These are phyloP conservation scores for Cystofilobasidium macerans DNA, from an alignment of 768 basidiomycete species.

Conservation along the genomic window DNA sequence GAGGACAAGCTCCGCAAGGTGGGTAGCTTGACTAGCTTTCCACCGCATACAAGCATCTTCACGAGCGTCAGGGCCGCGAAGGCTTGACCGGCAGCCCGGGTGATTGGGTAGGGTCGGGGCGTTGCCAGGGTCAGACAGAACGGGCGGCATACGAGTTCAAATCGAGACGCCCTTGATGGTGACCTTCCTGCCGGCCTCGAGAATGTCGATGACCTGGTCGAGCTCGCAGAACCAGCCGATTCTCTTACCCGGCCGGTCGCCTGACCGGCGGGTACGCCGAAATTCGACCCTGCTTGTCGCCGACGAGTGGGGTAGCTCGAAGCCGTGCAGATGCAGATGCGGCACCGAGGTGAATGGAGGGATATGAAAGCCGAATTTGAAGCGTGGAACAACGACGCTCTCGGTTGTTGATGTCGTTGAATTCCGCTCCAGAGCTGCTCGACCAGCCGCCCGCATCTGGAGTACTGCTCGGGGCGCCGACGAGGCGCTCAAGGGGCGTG, in stretches of 20 bases:
- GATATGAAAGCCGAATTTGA: constrained; percentile 19
- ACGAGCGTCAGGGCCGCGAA: too few relatives aligned
- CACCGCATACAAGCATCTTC: too few relatives aligned
- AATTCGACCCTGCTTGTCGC: background rate
- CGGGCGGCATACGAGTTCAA: too few relatives aligned
- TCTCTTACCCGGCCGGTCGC: background rate
- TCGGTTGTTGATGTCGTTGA: background rate
- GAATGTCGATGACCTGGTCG: constrained; percentile 11
- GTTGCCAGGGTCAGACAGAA: too few relatives aligned
- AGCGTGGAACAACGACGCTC: background rate
- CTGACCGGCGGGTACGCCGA: background rate
- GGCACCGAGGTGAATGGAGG: constrained; percentile 11
- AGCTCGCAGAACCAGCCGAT: constrained; percentile 12
- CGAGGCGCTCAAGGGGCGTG: background rate
- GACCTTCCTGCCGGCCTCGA: constrained; percentile 11
- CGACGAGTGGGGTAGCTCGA: constrained; percentile 10
- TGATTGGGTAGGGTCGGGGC: too few relatives aligned
- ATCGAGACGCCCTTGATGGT: background rate
- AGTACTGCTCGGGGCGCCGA: background rate
- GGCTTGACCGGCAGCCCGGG: too few relatives aligned
- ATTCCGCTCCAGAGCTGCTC: constrained; percentile 1
- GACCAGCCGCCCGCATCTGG: constrained; percentile 3
- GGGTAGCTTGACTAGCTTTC: too few relatives aligned
- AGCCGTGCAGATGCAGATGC: constrained; percentile 21
- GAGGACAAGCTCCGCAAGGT: too few relatives aligned